Conservation (phyloP, 495 filamentous ascomycete species). For the Margaritispora aquatica region DNA sequence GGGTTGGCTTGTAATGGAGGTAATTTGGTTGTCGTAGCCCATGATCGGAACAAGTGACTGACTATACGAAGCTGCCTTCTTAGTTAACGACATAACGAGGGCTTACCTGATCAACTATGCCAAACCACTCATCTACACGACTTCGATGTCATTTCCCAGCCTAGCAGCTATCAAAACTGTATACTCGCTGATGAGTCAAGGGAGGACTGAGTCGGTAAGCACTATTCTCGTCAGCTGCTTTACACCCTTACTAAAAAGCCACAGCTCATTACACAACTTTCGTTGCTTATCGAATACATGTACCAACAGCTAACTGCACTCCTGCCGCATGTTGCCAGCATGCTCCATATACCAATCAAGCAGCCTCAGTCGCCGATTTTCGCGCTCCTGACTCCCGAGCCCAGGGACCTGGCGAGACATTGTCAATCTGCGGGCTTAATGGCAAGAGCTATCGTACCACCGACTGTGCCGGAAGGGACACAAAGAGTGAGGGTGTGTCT, state of each 20-base stretch:
- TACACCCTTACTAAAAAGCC: conserved; percentile 11
- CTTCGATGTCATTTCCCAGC: conserved; percentile 47
- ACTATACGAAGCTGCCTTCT: conserved; percentile 32
- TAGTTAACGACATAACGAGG: conserved; percentile 41
- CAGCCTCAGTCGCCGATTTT: conserved; percentile 34
- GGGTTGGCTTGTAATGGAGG: conserved; percentile 67
- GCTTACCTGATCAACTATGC: conserved; percentile 61
- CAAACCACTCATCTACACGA: conserved; percentile 55
- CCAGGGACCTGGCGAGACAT: conserved; percentile 41
- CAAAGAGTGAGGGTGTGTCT: conserved; percentile 48
- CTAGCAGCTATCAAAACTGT: conserved; percentile 42
- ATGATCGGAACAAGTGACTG: conserved; percentile 3
- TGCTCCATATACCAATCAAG: conserved; percentile 22
- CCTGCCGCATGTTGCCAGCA: background rate
- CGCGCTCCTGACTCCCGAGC: conserved; percentile 35
- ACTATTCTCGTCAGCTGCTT: conserved; percentile 9
- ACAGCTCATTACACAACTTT: conserved; percentile 24
- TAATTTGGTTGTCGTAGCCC: conserved; percentile 30
- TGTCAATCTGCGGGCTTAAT: conserved; percentile 45
- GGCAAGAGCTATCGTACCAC: conserved; percentile 48
- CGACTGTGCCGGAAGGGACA: conserved; percentile 45
- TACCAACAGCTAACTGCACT: conserved; percentile 6
- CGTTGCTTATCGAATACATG: conserved; percentile 25
- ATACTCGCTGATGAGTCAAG: conserved; percentile 42
- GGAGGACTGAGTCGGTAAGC: conserved; percentile 32